Percentiles rank a stretch among this genome's conserved stretches.
Conservation (phyloP, 306 rosid species). For the Quercus variabilis region DNA sequence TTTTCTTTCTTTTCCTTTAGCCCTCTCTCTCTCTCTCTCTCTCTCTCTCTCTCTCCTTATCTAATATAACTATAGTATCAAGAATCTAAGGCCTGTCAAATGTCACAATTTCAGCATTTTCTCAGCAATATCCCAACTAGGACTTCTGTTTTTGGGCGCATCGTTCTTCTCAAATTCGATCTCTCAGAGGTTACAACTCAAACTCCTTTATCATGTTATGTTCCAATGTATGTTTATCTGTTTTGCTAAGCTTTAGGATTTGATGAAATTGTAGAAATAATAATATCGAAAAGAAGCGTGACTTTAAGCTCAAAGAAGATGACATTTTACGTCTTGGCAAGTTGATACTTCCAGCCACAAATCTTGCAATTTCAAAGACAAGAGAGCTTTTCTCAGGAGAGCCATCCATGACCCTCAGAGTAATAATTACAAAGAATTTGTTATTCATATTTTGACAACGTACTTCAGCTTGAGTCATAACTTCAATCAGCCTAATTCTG, state of each 20-base stretch:
- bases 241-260: neutral
- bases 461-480: neutral
- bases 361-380: slow-evolving; percentile 57
- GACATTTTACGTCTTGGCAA: slow-evolving; percentile 64
- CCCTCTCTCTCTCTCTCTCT: neutral
- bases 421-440: slow-evolving; percentile 25
- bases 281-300: slow-evolving; percentile 28
- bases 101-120: slow-evolving; percentile 51
- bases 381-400: slow-evolving; percentile 74
- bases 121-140: slow-evolving; percentile 64
- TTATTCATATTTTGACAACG: neutral
- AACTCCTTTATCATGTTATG: neutral
- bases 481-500: slow-evolving; percentile 7
- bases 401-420: slow-evolving; percentile 83
- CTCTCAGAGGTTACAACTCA: slow-evolving; percentile 46
- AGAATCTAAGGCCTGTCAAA: slow-evolving; percentile 1
- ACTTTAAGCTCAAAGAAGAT: slow-evolving; percentile 58
- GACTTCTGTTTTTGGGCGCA: slow-evolving; percentile 54
- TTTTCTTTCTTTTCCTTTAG: neutral
- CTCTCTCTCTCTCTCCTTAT: neutral
- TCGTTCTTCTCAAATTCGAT: slow-evolving; percentile 73
- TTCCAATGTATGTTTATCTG: neutral
- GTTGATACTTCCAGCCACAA: slow-evolving; percentile 58
- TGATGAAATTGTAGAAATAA: slow-evolving; percentile 47
- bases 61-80: neutral